Conservation (phyloP, 768 basidiomycete genomes). For the Omphalotus guepiniiformis region DNA sequence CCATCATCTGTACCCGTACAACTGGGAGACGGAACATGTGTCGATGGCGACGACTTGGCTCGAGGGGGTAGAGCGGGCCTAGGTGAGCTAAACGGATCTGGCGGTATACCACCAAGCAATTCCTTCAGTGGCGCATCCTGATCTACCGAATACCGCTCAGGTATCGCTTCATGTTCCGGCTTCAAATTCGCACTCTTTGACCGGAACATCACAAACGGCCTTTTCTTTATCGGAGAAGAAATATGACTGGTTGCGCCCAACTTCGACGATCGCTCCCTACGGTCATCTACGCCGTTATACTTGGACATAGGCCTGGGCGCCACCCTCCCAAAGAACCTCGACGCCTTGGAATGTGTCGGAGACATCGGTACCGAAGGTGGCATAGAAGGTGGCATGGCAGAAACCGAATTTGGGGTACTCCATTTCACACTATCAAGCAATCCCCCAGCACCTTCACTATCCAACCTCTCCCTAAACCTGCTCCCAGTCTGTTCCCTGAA, state of each 20-base stretch:
- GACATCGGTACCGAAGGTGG: neutral
- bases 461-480: slow-evolving; percentile 7
- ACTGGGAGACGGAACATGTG: too few relatives aligned
- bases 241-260: neutral
- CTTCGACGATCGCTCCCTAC: neutral
- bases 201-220: slow-evolving; percentile 2
- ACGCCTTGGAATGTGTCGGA: neutral
- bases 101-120: too few relatives aligned
- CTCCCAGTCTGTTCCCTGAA: slow-evolving; percentile 5
- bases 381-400: neutral
- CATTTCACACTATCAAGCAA: neutral
- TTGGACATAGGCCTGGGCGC: slow-evolving; percentile 2
- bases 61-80: too few relatives aligned
- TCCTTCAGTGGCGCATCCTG: too few relatives aligned
- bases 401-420: neutral
- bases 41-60: too few relatives aligned
- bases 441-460: neutral
- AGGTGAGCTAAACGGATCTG: too few relatives aligned
- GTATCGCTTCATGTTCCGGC: too few relatives aligned
- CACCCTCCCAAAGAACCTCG: slow-evolving; percentile 1
- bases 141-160: too few relatives aligned
- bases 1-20: too few relatives aligned
- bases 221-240: slow-evolving; percentile 2
- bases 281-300: neutral
- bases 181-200: too few relatives aligned